These are phyloP conservation scores for Calonectria pseudoreteaudii DNA, from an alignment of 2,329 filamentous ascomycete species.

Conservation along the genomic window DNA sequence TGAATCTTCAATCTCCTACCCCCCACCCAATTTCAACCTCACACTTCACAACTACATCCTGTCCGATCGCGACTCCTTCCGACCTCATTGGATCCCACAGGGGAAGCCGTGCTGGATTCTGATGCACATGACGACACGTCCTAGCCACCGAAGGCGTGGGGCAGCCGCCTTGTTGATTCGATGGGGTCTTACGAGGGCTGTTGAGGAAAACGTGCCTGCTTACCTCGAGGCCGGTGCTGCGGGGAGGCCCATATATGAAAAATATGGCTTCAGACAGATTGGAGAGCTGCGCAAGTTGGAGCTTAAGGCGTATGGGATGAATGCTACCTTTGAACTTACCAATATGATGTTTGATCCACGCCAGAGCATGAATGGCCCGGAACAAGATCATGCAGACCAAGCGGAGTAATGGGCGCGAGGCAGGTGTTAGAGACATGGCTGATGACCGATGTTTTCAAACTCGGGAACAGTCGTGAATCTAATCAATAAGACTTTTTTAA, in stretches of 20 bases:
- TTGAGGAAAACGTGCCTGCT: background rate
- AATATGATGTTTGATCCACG: background rate
- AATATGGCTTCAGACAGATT: background rate
- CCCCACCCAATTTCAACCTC: background rate
- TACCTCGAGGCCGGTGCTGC: background rate
- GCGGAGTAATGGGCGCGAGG: too few relatives aligned
- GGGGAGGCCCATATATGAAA: background rate
- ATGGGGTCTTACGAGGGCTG: background rate
- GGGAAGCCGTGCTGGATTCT: background rate
- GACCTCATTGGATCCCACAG: background rate
- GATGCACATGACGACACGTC: background rate
- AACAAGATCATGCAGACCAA: too few relatives aligned
- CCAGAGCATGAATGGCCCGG: background rate
- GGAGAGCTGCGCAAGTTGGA: background rate
- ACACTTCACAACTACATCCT: slow-evolving; percentile 1
- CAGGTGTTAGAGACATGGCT: background rate
- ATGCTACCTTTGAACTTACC: background rate
- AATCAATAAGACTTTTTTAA: too few relatives aligned
- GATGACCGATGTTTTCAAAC: too few relatives aligned
- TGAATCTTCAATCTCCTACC: background rate
- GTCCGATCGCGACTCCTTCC: background rate
- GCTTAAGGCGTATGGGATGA: background rate
- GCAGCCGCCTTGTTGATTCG: background rate
- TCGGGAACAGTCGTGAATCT: accelerated
- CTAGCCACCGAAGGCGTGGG: background rate